Evolutionary conservation across 441 rosid species (phyloP).

Genomic region (Mallotus repandus): DNA sequence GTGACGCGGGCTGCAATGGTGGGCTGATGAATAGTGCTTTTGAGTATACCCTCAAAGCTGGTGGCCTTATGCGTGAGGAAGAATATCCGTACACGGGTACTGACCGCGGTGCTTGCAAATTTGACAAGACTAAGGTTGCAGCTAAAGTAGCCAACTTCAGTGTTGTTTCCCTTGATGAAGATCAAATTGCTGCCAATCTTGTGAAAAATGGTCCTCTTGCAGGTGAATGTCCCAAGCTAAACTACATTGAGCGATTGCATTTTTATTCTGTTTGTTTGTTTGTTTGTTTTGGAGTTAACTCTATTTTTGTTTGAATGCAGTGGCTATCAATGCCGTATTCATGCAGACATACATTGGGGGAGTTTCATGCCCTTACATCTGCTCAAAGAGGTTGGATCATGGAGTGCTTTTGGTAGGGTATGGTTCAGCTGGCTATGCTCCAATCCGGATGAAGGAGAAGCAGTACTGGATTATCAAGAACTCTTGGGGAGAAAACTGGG

Average conservation of each 20-base stretch:
- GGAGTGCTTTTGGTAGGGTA: conserved; percentile 89
- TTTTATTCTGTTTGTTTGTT: not conserved
- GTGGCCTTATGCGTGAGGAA: conserved; percentile 88
- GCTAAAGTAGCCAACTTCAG: conserved; percentile 87
- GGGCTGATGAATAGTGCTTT: conserved; percentile 93
- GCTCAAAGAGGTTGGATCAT: conserved; percentile 78
- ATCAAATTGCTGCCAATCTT: conserved; percentile 88
- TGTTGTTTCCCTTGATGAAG: conserved; percentile 83
- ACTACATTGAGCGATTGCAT: not conserved
- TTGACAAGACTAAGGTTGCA: conserved; percentile 75
- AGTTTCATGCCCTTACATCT: conserved; percentile 89
- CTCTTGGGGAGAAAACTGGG: conserved; percentile 94
- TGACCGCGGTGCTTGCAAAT: conserved; percentile 65
- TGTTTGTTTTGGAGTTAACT: not conserved
- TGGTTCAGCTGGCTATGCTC: conserved; percentile 79
- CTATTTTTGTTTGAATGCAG: conserved; percentile 33
- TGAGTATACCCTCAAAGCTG: conserved; percentile 84
- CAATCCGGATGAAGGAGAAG: conserved; percentile 82
- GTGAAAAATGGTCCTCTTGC: conserved; percentile 88
- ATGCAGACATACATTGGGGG: conserved; percentile 95
- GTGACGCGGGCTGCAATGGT: conserved; percentile 94
- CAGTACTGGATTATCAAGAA: conserved; percentile 96
- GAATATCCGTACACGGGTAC: conserved; percentile 92
- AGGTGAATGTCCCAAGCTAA: conserved; percentile 29
- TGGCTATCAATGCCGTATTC: conserved; percentile 82